A percentile compares a stretch with the other conserved stretches of the same genome.
Evolutionary conservation across 192 early-diverging fungal genomes (phyloP).

Genomic region (Dispira simplex): DNA sequence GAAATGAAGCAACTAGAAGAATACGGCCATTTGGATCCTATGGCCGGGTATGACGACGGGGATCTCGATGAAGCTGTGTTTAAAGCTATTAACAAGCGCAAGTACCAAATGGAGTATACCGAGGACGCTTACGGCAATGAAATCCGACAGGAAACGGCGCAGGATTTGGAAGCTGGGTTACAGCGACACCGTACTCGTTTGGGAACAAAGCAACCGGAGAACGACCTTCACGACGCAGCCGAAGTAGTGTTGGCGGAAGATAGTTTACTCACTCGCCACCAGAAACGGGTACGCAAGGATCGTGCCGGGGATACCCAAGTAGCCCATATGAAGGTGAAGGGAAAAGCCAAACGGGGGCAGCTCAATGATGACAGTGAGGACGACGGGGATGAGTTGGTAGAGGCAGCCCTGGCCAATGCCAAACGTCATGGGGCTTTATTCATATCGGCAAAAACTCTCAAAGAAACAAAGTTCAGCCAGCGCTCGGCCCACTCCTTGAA

Average conservation of each 20-base stretch:
- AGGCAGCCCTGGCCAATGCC: not conserved
- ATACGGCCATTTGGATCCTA: slow-evolving; percentile 4
- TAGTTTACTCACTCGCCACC: not conserved
- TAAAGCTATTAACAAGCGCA: not conserved
- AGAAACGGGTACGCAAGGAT: no score
- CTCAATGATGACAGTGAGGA: no score
- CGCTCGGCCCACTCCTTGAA: not conserved
- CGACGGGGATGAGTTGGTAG: not conserved
- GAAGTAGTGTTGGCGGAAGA: not conserved
- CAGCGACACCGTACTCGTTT: not conserved
- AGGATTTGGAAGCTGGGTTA: not conserved
- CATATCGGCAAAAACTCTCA: not conserved
- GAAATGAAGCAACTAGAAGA: not conserved
- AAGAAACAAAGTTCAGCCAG: not conserved
- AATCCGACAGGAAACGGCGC: not conserved
- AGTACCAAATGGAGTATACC: not conserved
- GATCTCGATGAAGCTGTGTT: not conserved
- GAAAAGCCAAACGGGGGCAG: no score
- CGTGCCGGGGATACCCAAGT: no score
- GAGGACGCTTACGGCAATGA: not conserved
- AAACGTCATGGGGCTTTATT: not conserved
- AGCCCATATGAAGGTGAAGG: no score
- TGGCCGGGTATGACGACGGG: not conserved
- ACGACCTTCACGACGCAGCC: not conserved
- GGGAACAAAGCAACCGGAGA: not conserved